Evolutionary conservation across 1,284 basidiomycete genomes (phyloP), one percentile per base, ranked within the genome.

Genomic region (Meira nashicola): DNA sequence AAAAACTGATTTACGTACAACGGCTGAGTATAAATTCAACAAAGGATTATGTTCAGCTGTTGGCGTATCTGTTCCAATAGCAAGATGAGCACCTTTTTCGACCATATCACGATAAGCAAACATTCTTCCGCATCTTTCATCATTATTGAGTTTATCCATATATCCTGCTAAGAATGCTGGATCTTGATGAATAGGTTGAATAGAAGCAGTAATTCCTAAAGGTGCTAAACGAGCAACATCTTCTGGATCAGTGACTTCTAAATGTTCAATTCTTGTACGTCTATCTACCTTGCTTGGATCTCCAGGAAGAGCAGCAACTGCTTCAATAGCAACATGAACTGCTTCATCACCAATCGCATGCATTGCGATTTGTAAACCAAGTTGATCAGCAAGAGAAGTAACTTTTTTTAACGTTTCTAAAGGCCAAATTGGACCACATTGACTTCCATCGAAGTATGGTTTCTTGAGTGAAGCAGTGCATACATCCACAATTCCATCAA

Each of bases 71-170:
- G 65, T 64, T 17, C 65, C 63, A 1, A 67, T 46, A 12, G 63
- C 61, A 19, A 67, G 60, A 7, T 60, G 63, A 12, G 63, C 66
- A 14, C 63, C 66, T 9, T 54, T 46, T 46, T 67, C 60, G 53
- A 67, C 46, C 28, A 67, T 65, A n/a, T 67, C 66, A 7, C 57
- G 52, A 51, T 65, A 67, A 5, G 65, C 65, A 33, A 62, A 67
- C 1, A 64, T 64, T 37, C 65, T 56, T 14, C 58, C 2, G 37
- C 65, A 67, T n/a, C 65, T 56, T 2, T 17, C 19, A 25, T 49
- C 61, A 62, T 25, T 11, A 41, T 2, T 49, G 5, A 67, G 54
- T 59, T 62, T 58, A 50, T 60, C 59, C 56, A 58, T 60, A 63
- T 64, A 67, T 15, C 59, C 59, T 25, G 58, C 57, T 59, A 59